Percentiles rank a stretch among this genome's conserved stretches.
Conservation (phyloP, 2,329 filamentous ascomycete genomes). For the Pleomassaria siparia region DNA sequence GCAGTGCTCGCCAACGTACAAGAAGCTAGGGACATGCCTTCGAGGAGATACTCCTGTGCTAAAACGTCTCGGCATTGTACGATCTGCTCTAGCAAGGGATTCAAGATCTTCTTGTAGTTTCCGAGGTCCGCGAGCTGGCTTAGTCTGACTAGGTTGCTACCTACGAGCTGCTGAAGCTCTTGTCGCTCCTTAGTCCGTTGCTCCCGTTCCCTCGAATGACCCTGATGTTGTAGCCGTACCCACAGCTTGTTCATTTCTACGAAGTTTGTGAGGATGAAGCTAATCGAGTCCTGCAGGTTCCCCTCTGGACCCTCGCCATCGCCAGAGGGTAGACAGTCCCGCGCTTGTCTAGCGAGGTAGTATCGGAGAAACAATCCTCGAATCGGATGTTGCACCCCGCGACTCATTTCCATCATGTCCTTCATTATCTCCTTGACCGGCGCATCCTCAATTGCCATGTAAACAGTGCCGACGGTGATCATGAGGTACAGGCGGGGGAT, state of each 20-base stretch:
- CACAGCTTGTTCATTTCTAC: slow-evolving; percentile 99
- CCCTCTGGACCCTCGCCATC: slow-evolving; percentile 89
- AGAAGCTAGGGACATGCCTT: slow-evolving; percentile 55
- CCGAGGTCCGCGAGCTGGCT: slow-evolving; percentile 96
- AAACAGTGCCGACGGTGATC: slow-evolving; percentile 98
- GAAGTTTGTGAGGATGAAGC: slow-evolving; percentile 97
- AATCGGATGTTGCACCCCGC: slow-evolving; percentile 94
- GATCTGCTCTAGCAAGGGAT: slow-evolving; percentile 89
- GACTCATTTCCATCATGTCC: slow-evolving; percentile 99
- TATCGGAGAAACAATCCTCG: slow-evolving; percentile 94
- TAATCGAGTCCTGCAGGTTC: slow-evolving; percentile 95
- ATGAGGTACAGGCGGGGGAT: slow-evolving; percentile 95
- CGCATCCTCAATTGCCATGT: slow-evolving; percentile 98
- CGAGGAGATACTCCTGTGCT: slow-evolving; percentile 93
- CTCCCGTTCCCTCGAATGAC: slow-evolving; percentile 91
- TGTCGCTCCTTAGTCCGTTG: slow-evolving; percentile 91
- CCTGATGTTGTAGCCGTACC: slow-evolving; percentile 96
- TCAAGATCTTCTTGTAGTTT: slow-evolving; percentile 89
- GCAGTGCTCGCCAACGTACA: slow-evolving; percentile 6
- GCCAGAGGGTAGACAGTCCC: slow-evolving; percentile 81
- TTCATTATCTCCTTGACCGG: slow-evolving; percentile 99
- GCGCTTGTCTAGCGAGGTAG: slow-evolving; percentile 91
- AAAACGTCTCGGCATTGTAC: slow-evolving; percentile 97
- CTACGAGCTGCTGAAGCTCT: slow-evolving; percentile 91
- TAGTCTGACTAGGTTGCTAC: slow-evolving; percentile 91